Evolutionary conservation across 306 rosid species (phyloP), one percentile per base, ranked within the genome.

Genomic region (Casuarina cunninghamiana): DNA sequence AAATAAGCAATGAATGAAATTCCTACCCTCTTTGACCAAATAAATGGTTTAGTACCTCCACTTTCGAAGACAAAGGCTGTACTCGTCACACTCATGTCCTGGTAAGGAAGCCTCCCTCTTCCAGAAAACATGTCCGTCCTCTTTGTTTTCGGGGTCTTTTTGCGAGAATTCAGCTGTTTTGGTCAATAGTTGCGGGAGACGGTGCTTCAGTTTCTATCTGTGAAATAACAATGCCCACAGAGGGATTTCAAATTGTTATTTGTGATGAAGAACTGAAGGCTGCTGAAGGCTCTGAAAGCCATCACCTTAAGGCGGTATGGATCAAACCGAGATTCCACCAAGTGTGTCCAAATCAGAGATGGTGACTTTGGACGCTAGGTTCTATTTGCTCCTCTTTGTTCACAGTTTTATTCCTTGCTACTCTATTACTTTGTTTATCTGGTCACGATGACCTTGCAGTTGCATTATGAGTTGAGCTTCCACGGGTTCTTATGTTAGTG

Each of bases 241-340:
- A 41, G 53, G 19, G 41, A 0, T 0, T 21, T 1, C 71, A 72
- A 38, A 8, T 3, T 0, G 38, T 77, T n/a, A 45, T 76, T 5
- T 66, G 6, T 12, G 10, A 46, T 41, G 72, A 72, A 54, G 38
- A 32, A 12, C 8, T 81, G 43, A 49, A 42, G 13, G 72, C 6
- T 15, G 66, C 1, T 63, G 11, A 32, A 19, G 54, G 45, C n/a
- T 35, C 75, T 21, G 35, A 12, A 6, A 21, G 26, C 12, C 32
- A n/a, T 49, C 58, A 65, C 9, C 54, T 63, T 32, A 72, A 77
- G 72, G 78, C 71, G 37, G 80, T 82, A 5, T 82, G 81, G 84
- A 60, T 81, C 49, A 72, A 77, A 15, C 78, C 81, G n/a, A 72
- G 70, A 38, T 55, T 77, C 65, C 67, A 45, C 41, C 82, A 67